phyloP scores from a whole-genome alignment of 805 yeast species.

The Tetrapisispora pingtungensis region DNA sequence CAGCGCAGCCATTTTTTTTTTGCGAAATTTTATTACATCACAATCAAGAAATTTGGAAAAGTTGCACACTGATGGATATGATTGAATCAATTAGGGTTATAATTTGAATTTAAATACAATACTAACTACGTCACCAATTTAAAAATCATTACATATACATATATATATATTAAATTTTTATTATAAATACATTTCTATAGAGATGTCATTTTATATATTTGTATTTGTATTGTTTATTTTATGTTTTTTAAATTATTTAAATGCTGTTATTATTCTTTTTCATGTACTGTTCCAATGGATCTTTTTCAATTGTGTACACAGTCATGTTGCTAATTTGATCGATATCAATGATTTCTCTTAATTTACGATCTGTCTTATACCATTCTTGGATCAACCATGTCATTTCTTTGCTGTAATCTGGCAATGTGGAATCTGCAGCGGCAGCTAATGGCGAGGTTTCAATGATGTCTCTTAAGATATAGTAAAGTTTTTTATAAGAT shows the following conservation, averaged over 20 bases:
- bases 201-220: too few species aligned
- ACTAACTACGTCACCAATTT: too few species aligned
- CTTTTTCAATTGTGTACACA: constrained; percentile 41
- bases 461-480: constrained; percentile 49
- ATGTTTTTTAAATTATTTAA: constrained; percentile 2
- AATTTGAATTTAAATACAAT: too few species aligned
- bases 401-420: constrained; percentile 49
- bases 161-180: too few species aligned
- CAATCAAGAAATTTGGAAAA: too few species aligned
- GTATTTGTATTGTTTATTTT: too few species aligned
- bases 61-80: too few species aligned
- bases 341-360: constrained; percentile 45
- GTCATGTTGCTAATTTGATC: constrained; percentile 37
- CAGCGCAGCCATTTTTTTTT: too few species aligned
- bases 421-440: constrained; percentile 36
- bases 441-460: constrained; percentile 32
- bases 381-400: constrained; percentile 52
- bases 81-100: too few species aligned
- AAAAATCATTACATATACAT: too few species aligned
- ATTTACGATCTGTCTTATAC: constrained; percentile 54
- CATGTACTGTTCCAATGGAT: constrained; percentile 47
- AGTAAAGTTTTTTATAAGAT: constrained; percentile 54
- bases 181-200: too few species aligned
- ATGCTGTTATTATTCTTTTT: constrained; percentile 31
- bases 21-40: too few species aligned